phyloP scores from a whole-genome alignment of 2,329 filamentous ascomycete species.

The Fusarium musae region DNA sequence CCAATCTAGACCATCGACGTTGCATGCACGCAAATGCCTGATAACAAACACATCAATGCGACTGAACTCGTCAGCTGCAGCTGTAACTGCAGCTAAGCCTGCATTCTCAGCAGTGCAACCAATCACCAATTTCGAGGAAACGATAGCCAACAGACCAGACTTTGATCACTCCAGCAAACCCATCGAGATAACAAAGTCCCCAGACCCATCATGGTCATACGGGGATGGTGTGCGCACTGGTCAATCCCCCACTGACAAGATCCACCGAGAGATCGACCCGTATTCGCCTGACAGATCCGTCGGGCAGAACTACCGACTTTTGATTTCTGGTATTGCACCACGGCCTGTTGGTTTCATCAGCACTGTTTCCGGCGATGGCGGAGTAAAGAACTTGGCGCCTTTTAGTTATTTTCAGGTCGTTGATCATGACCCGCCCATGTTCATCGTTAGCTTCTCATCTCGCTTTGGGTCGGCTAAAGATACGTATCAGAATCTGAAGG shows the following conservation, averaged over 20 bases:
- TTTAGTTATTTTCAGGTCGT: slow-evolving; percentile 89
- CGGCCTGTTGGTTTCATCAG: slow-evolving; percentile 76
- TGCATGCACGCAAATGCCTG: background rate
- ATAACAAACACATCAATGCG: background rate
- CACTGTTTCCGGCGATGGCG: slow-evolving; percentile 67
- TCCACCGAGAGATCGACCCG: slow-evolving; percentile 81
- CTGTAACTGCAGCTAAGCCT: slow-evolving; percentile 19
- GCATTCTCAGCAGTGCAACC: slow-evolving; percentile 41
- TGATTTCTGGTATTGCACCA: slow-evolving; percentile 83
- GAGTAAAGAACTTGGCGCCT: slow-evolving; percentile 78
- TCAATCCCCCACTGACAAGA: slow-evolving; percentile 19
- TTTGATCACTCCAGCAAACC: slow-evolving; percentile 40
- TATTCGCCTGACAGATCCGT: slow-evolving; percentile 75
- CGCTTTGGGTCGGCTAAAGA: slow-evolving; percentile 73
- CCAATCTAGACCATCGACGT: background rate
- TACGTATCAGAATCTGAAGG: slow-evolving; percentile 77
- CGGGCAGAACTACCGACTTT: slow-evolving; percentile 83
- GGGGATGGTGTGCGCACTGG: slow-evolving; percentile 49
- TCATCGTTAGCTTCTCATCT: slow-evolving; percentile 68
- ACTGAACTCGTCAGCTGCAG: slow-evolving; percentile 27
- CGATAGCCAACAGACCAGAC: slow-evolving; percentile 34
- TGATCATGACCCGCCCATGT: slow-evolving; percentile 87
- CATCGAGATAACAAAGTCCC: slow-evolving; percentile 45
- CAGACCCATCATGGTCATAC: slow-evolving; percentile 62
- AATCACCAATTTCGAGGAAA: slow-evolving; percentile 39